Percentiles rank a stretch among this genome's conserved stretches.
phyloP scores from a whole-genome alignment of 1,139 yeast species.

The Lodderomyces pseudojiufengensis region DNA sequence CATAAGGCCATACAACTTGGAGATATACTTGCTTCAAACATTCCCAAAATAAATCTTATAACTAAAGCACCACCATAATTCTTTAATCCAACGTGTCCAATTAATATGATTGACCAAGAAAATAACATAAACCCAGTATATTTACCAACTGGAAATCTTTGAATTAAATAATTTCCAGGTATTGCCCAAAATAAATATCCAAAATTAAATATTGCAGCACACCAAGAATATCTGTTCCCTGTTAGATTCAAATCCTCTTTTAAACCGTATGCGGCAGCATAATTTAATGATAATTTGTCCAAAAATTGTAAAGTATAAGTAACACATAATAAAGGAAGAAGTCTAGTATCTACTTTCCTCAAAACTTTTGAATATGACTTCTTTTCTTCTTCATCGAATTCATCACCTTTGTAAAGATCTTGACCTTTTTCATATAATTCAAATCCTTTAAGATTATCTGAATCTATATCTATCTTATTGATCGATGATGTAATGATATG shows the following conservation, averaged over 20 bases:
- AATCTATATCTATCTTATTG: neutral
- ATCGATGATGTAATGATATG: neutral
- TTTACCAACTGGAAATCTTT: conserved; percentile 53
- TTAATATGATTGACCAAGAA: conserved; percentile 49
- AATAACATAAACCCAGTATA: conserved; percentile 42
- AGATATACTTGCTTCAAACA: conserved; percentile 34
- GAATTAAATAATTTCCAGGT: conserved; percentile 51
- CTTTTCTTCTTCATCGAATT: conserved; percentile 22
- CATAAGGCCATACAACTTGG: conserved; percentile 29
- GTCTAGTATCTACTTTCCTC: conserved; percentile 38
- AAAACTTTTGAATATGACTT: conserved; percentile 20
- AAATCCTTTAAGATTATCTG: conserved; percentile 20
- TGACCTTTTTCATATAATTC: conserved; percentile 30
- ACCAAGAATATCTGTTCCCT: conserved; percentile 37
- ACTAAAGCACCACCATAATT: conserved; percentile 49
- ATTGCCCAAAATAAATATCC: conserved; percentile 51
- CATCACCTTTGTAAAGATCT: too few species aligned
- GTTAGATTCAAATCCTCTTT: conserved; percentile 21
- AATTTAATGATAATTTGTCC: conserved; percentile 47
- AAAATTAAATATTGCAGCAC: conserved; percentile 58
- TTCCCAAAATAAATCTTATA: conserved; percentile 43
- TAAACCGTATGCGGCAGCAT: conserved; percentile 23
- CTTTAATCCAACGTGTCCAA: conserved; percentile 44
- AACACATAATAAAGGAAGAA: conserved; percentile 44
- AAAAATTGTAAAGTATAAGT: conserved; percentile 48